Evolutionary conservation across 139 green algal genomes (phyloP), one percentile per base, ranked within the genome.

Genomic region (Coccomyxa sp.): DNA sequence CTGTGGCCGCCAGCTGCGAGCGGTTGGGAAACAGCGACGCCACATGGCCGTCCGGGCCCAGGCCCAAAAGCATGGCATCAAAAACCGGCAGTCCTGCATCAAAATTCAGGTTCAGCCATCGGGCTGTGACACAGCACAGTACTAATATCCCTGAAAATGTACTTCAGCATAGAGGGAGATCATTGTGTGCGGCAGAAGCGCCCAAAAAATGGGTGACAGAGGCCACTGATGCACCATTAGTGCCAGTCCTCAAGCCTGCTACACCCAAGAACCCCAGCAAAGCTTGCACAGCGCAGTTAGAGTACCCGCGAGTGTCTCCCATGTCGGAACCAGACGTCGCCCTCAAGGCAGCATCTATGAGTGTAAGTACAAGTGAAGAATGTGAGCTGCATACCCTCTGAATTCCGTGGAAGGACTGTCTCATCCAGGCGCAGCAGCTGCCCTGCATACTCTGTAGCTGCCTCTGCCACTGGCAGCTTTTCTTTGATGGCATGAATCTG

Each of bases 1-100:
- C 81, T 9, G 81, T 94, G 35, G 78, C 87, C 7, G 88, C 85
- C 0, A 81, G 87, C 76, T 89, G 75, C 75, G 35, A 31, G 50
- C 73, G 70, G 86, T 98, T 97, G 79, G 97, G 97, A 87, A 99
- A 99, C n/a, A 99, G 91, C 0, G 93, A 98, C 34, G 94, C 95
- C 8, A 99, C 87, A 78, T 99, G 97, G 75, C 96, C 97, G 78
- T 99, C 97, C 22, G 97, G 97, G 14, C 97, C 97, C 10, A 99
- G 89, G 35, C 95, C 96, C 50, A 99, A 91, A 41, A 99, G 79
- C n/a, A 98, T 91, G 1, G 95, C 79, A 82, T 99, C 95, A 72
- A 98, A 92, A 0, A 93, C 68, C 14, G 95, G 95, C 24, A 95
- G 76, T 55, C 72, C 82, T 73, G 77, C 76, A 41, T 14, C 8